Conservation (phyloP, 176 grass and related monocot species). For the Thalia dealbata region DNA sequence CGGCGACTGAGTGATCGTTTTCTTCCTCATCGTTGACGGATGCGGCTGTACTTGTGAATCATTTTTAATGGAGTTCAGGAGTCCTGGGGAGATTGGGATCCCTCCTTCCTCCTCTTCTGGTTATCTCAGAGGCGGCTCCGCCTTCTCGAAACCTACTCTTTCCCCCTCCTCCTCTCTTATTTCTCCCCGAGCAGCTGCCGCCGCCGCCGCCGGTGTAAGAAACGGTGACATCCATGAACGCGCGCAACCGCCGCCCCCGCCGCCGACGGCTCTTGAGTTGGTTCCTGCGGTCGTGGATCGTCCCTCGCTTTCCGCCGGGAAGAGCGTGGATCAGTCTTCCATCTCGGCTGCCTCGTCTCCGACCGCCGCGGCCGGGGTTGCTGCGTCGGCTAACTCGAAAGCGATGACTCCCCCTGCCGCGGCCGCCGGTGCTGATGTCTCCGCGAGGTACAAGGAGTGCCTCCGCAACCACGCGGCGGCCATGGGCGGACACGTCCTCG, state of each 20-base stretch:
- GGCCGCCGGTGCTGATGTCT: neutral
- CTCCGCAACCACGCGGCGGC: constrained; percentile 80
- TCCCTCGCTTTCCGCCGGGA: constrained; percentile 6
- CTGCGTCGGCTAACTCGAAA: neutral
- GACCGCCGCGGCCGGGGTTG: neutral
- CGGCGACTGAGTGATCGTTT: too few species aligned
- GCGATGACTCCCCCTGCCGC: neutral
- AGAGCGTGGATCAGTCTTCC: constrained; percentile 8
- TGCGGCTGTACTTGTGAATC: neutral
- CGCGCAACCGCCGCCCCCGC: neutral
- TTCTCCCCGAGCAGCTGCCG: neutral
- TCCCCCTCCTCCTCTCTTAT: constrained; percentile 16
- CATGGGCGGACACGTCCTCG: constrained; percentile 63
- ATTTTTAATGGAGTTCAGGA: constrained; percentile 26
- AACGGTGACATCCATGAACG: constrained; percentile 3
- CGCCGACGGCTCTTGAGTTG: constrained; percentile 16
- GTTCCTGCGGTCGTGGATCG: neutral
- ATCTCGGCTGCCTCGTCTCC: constrained; percentile 2
- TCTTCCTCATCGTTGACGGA: neutral
- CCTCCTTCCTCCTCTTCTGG: constrained; percentile 10
- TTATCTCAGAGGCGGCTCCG: constrained; percentile 7
- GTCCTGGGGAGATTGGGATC: constrained; percentile 12
- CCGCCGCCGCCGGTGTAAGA: neutral
- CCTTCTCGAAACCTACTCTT: constrained; percentile 14
- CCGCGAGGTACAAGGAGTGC: constrained; percentile 61